These are phyloP conservation scores for Gossypium lobatum DNA, from an alignment of 441 rosid species.

Conservation along the genomic window DNA sequence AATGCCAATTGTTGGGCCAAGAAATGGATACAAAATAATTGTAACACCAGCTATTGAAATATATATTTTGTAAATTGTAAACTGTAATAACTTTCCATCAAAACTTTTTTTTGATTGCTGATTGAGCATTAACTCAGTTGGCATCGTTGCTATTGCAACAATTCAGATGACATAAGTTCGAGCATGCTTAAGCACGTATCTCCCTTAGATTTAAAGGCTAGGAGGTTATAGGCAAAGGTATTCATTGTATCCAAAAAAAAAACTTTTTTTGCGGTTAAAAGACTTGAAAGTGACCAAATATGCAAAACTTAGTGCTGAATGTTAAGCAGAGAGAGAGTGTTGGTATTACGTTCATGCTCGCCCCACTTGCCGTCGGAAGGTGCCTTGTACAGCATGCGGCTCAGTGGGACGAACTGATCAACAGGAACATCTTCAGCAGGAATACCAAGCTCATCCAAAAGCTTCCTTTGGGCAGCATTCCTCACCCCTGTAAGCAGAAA, in stretches of 20 bases:
- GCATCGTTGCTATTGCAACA: too few relatives aligned
- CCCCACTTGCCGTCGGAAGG: conserved; percentile 98
- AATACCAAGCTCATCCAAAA: conserved; percentile 86
- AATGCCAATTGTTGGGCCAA: background rate
- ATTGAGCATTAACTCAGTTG: too few relatives aligned
- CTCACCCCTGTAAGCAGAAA: conserved; percentile 55
- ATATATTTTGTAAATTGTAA: background rate
- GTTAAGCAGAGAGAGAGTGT: background rate
- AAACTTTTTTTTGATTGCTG: too few relatives aligned
- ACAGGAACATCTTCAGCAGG: conserved; percentile 80
- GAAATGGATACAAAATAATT: background rate
- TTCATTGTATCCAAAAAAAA: too few relatives aligned
- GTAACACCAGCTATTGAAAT: background rate
- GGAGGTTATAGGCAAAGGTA: too few relatives aligned
- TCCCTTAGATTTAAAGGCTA: too few relatives aligned
- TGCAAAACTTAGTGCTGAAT: background rate
- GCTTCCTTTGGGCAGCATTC: conserved; percentile 97
- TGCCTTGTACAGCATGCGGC: conserved; percentile 88
- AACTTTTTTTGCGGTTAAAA: background rate
- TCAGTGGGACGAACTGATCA: conserved; percentile 58
- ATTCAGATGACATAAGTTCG: too few relatives aligned
- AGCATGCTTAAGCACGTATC: too few relatives aligned
- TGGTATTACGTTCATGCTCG: conserved; percentile 77
- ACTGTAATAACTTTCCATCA: background rate
- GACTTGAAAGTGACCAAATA: background rate